Conservation (phyloP, 202 grass and related monocot genomes). For the Dendrocalamus latiflorus region DNA sequence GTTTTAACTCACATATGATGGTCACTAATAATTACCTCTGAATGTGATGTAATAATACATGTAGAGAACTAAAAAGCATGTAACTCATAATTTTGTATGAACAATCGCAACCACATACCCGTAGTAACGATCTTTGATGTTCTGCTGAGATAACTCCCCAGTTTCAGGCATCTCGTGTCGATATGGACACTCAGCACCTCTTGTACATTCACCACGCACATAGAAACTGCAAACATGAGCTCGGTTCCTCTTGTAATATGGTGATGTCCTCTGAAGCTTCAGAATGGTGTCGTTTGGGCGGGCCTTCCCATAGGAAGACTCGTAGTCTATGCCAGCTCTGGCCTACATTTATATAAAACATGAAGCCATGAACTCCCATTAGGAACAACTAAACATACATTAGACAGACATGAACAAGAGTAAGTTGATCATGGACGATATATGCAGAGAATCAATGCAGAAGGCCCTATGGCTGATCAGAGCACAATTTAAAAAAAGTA, state of each 20-base stretch:
- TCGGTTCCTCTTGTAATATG: constrained; percentile 95
- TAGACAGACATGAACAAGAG: neutral
- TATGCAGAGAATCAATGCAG: neutral
- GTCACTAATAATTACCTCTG: neutral
- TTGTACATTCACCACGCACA: constrained; percentile 94
- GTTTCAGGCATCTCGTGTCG: constrained; percentile 99
- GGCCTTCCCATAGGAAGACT: constrained; percentile 81
- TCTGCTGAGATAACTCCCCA: constrained; percentile 95
- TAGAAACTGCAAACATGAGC: constrained; percentile 98
- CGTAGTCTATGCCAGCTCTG: constrained; percentile 92
- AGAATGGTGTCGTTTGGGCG: constrained; percentile 87
- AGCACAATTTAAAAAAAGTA: neutral
- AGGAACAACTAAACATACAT: neutral
- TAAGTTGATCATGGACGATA: neutral
- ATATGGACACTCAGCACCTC: constrained; percentile 93
- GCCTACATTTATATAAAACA: constrained; percentile 56
- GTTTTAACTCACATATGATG: neutral
- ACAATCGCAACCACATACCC: constrained; percentile 53
- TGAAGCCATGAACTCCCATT: neutral
- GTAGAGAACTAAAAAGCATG: neutral
- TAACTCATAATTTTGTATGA: neutral
- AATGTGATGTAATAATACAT: neutral
- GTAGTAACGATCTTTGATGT: constrained; percentile 98
- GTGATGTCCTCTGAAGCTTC: constrained; percentile 93
- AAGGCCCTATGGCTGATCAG: neutral